A percentile compares a stretch with the other conserved stretches of the same genome.
phyloP scores from a whole-genome alignment of 176 grass and related monocot genomes.

The Poa pratensis region DNA sequence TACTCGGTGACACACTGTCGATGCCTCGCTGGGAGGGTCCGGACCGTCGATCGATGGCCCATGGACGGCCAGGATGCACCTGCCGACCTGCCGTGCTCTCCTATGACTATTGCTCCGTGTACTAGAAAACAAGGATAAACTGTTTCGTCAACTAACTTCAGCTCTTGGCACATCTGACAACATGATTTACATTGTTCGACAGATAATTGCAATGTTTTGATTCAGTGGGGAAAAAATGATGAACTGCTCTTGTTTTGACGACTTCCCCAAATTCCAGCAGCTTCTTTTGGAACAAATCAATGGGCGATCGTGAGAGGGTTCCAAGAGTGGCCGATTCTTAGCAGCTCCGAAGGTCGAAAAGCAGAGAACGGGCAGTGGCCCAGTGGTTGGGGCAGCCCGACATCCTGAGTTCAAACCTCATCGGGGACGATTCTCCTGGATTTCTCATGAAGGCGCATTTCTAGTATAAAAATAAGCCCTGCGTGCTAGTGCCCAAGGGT shows the following conservation, averaged over 20 bases:
- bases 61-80: conserved; percentile 4
- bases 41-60: not conserved
- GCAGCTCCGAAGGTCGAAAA: no score
- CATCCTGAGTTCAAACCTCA: no score
- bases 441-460: no score
- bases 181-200: no score
- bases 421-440: no score
- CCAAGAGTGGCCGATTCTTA: not conserved
- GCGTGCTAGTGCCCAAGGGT: no score
- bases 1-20: not conserved
- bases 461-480: no score
- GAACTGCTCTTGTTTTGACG: not conserved
- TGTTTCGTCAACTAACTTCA: not conserved
- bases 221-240: not conserved
- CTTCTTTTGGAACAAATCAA: not conserved
- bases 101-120: not conserved
- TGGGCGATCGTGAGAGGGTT: no score
- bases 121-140: not conserved
- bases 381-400: no score
- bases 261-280: not conserved
- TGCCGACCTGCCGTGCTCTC: not conserved
- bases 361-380: no score
- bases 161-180: no score
- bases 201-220: no score
- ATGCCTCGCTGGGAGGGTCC: not conserved